Base-by-base conservation (phyloP, 768 basidiomycete genomes). In the Auriscalpium orientale region DNA sequence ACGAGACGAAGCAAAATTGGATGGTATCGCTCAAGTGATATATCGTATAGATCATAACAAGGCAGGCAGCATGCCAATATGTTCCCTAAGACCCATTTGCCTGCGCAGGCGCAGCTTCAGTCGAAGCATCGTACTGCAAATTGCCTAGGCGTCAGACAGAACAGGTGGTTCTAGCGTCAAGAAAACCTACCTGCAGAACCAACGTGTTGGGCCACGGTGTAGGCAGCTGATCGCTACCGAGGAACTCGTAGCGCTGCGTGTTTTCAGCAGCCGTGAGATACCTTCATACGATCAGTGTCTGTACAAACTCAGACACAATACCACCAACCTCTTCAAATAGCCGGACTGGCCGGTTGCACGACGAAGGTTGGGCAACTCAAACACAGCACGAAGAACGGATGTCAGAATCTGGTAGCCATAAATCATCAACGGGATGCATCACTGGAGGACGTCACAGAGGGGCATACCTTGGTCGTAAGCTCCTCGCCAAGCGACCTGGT, bases 311-410 rank as follows among this genome's bases (percentile, higher is more conserved):
- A 18, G 28, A 8, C 36, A 37, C 2, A 11, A 35, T 16, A 20
- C 15, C 4, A 64, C 70, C 53, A 54, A 79, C 80, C 83, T 74
- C 55, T 78, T 77, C 35, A 92, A 78, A 12, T 55, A 60, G 0
- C 90, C 90, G 6, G 86, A 88, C 48, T 78, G 74, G 1, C 83
- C 84, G 1, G 86, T 87, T 4, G 82, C 87, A 48, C 87, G 84
- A 37, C 77, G 74, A 46, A 91, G 60, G 50, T 82, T 82, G 22
- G 77, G 70, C 45, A 80, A 74, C 37, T 75, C 75, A 57, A 83
- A 83, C 21, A 91, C 71, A 4, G 79, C 83, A 18, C 82, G 81
- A n/a, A 91, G 70, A 15, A 82, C 79, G 62, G 85, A 78, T 21
- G 74, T 71, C 59, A 87, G 71, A 53, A 84, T 76, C 79, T 84